phyloP scores from a whole-genome alignment of 345 rosid species.

The Garcia nutans region DNA sequence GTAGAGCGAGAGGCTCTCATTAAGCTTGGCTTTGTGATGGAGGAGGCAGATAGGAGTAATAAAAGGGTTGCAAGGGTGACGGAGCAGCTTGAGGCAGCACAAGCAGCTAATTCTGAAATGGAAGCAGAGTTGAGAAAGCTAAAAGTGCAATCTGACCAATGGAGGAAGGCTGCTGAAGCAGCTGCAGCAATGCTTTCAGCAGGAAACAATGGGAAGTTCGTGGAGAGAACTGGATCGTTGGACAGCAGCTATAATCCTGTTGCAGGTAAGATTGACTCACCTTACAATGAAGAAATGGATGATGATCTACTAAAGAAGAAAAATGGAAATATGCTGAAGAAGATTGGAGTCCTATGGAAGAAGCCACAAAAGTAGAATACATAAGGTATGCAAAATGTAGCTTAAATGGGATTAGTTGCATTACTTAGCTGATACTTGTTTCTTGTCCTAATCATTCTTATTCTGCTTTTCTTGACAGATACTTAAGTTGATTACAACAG shows the following conservation, averaged over 20 bases:
- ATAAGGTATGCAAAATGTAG: background rate
- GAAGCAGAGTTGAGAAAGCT: slow-evolving; percentile 84
- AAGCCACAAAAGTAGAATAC: slow-evolving; percentile 54
- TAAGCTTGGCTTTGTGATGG: slow-evolving; percentile 63
- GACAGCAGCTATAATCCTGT: slow-evolving; percentile 53
- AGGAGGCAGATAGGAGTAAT: slow-evolving; percentile 59
- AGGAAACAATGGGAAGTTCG: slow-evolving; percentile 62
- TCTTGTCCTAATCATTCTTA: background rate
- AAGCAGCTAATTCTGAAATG: slow-evolving; percentile 64
- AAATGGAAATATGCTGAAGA: slow-evolving; percentile 85
- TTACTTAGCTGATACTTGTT: background rate
- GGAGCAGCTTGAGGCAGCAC: slow-evolving; percentile 61
- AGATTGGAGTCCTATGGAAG: slow-evolving; percentile 84
- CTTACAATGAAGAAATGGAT: slow-evolving; percentile 63
- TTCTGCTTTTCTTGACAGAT: background rate
- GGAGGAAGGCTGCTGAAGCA: slow-evolving; percentile 99
- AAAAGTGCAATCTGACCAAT: slow-evolving; percentile 91
- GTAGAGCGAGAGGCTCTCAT: slow-evolving; percentile 56
- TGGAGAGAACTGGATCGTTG: slow-evolving; percentile 57
- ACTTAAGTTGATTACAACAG: background rate
- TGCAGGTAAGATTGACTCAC: slow-evolving; percentile 45
- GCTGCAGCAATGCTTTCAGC: slow-evolving; percentile 80
- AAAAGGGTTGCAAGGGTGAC: slow-evolving; percentile 55
- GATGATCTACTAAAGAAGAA: slow-evolving; percentile 73
- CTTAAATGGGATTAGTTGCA: background rate